Conservation (phyloP, 768 basidiomycete species). For the Xerocomellus dryophilus region DNA sequence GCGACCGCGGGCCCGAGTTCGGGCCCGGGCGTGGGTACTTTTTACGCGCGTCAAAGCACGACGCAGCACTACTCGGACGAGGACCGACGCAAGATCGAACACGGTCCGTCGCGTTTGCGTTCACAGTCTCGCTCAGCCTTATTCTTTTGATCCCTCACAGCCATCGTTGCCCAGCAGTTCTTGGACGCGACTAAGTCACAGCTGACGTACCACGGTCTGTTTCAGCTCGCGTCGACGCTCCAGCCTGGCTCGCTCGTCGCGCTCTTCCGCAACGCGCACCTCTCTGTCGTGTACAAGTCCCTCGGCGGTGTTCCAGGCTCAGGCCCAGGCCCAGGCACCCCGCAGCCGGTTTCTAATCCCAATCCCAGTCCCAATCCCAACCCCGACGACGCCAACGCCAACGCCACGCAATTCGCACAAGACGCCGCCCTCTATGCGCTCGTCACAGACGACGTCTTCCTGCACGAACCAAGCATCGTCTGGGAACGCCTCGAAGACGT, state of each 20-base stretch:
- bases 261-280: conserved; percentile 86
- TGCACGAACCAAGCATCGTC: conserved; percentile 72
- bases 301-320: neutral
- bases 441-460: conserved; percentile 82
- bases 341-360: neutral
- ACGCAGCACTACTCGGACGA: conserved; percentile 43
- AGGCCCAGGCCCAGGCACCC: no score
- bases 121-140: neutral
- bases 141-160: conserved; percentile 34
- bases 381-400: neutral
- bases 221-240: conserved; percentile 59
- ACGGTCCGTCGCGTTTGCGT: conserved; percentile 49
- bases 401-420: conserved; percentile 7
- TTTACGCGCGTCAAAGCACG: conserved; percentile 4
- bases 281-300: conserved; percentile 79
- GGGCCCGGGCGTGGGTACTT: conserved; percentile 1
- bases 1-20: conserved; percentile 1
- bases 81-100: conserved; percentile 61
- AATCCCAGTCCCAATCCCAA: neutral
- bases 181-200: conserved; percentile 74
- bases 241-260: conserved; percentile 65
- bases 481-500: conserved; percentile 92
- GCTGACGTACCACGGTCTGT: conserved; percentile 84
- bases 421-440: conserved; percentile 67
- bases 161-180: conserved; percentile 64